Evolutionary conservation across 768 basidiomycete genomes (phyloP).

Genomic region (Tricholoma terreum): DNA sequence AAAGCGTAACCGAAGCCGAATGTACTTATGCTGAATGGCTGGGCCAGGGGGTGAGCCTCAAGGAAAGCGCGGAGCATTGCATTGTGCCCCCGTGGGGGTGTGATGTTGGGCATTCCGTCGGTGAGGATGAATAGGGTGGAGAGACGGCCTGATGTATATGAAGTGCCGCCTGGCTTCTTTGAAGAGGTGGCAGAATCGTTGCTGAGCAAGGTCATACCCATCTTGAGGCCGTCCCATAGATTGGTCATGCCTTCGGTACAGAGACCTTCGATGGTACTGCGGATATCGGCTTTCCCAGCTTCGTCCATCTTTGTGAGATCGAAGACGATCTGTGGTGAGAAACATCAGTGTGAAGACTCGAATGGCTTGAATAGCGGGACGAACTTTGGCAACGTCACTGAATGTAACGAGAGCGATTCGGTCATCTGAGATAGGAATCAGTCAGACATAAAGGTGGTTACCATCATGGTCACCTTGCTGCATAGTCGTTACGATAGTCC

Average conservation of each 20-base stretch:
- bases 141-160: too few relatives aligned
- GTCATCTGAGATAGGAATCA: background rate
- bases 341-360: too few relatives aligned
- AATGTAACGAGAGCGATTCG: background rate
- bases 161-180: too few relatives aligned
- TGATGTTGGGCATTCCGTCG: background rate
- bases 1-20: background rate
- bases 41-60: background rate
- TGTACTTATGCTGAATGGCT: background rate
- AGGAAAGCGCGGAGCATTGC: background rate
- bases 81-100: background rate
- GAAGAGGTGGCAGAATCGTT: background rate
- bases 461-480: background rate
- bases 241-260: background rate
- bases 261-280: background rate
- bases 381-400: background rate
- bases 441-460: background rate
- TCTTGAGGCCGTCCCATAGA: background rate
- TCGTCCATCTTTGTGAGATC: background rate
- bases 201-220: background rate
- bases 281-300: background rate
- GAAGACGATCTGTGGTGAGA: background rate
- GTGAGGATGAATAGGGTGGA: background rate
- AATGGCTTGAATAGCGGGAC: too few relatives aligned
- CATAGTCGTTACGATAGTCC: background rate